Evolutionary conservation across 2,329 filamentous ascomycete species (phyloP).

Genomic region (Capronia coronata): DNA sequence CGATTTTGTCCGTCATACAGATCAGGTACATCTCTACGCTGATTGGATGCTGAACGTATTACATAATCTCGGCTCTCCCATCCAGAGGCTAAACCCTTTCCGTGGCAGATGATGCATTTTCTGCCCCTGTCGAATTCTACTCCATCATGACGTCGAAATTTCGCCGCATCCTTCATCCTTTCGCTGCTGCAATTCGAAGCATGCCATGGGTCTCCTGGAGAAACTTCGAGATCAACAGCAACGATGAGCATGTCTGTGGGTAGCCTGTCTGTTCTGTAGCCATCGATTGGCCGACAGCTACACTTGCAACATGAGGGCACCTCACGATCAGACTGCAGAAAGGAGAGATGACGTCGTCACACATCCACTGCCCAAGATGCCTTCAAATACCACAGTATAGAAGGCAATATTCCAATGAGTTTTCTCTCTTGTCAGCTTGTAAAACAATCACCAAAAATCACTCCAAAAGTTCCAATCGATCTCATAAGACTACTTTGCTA

Average conservation of each 20-base stretch:
- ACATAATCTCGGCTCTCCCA: not conserved
- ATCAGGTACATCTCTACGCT: conserved; percentile 4
- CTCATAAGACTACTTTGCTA: not conserved
- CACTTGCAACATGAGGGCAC: not conserved
- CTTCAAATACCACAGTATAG: not conserved
- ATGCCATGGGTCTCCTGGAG: not conserved
- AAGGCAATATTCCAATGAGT: not conserved
- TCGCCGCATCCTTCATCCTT: not conserved
- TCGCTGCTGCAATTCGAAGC: not conserved
- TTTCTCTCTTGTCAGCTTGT: not conserved
- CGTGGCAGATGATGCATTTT: not conserved
- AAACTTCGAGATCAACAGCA: not conserved
- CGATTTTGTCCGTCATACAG: too few relatives aligned
- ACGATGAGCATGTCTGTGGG: not conserved
- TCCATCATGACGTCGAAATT: conserved; percentile 1
- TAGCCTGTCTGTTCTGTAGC: too few relatives aligned
- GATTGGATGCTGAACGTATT: conserved; percentile 5
- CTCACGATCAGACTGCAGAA: not conserved
- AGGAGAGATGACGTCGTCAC: not conserved
- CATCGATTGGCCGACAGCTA: not conserved
- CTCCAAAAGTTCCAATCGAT: not conserved
- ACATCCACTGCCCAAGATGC: not conserved
- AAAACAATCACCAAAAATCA: not conserved
- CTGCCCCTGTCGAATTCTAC: not conserved
- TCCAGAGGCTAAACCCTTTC: not conserved